phyloP scores from a whole-genome alignment of 1,139 yeast species.

The Geotrichum siamense region DNA sequence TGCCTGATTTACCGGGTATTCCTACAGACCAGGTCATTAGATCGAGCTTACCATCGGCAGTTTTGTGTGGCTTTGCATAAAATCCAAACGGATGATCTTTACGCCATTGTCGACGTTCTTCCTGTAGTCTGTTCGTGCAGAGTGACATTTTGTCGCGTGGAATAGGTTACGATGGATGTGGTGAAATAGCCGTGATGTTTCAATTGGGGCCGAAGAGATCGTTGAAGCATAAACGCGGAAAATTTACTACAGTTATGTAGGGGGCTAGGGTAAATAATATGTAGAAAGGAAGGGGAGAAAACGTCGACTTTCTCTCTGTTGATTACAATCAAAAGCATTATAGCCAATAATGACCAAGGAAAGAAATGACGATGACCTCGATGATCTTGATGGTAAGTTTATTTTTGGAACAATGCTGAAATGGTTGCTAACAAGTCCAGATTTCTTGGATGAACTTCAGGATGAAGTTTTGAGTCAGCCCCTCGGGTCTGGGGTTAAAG shows the following conservation, averaged over 20 bases:
- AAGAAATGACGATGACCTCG: conserved; percentile 36
- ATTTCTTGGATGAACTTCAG: conserved; percentile 43
- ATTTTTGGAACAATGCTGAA: no score
- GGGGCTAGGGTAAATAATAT: background rate
- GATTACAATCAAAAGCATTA: no score
- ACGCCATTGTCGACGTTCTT: conserved; percentile 61
- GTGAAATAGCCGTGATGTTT: background rate
- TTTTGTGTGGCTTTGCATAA: conserved; percentile 79
- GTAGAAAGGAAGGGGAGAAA: no score
- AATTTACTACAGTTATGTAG: background rate
- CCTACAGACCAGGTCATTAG: conserved; percentile 90
- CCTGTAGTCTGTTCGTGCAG: conserved; percentile 68
- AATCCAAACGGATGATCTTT: conserved; percentile 98
- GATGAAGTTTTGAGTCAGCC: conserved; percentile 64
- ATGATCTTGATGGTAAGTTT: conserved; percentile 35
- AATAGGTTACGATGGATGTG: background rate
- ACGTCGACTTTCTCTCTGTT: no score
- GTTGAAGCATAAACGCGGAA: background rate
- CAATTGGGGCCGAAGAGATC: no score
- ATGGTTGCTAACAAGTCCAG: conserved; percentile 19
- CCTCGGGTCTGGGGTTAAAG: conserved; percentile 40
- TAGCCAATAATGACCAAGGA: no score
- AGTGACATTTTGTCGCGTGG: conserved; percentile 29
- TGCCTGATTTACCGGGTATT: conserved; percentile 83
- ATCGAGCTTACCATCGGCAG: conserved; percentile 73